phyloP scores from a whole-genome alignment of 306 rosid genomes.

The Coriaria nepalensis region DNA sequence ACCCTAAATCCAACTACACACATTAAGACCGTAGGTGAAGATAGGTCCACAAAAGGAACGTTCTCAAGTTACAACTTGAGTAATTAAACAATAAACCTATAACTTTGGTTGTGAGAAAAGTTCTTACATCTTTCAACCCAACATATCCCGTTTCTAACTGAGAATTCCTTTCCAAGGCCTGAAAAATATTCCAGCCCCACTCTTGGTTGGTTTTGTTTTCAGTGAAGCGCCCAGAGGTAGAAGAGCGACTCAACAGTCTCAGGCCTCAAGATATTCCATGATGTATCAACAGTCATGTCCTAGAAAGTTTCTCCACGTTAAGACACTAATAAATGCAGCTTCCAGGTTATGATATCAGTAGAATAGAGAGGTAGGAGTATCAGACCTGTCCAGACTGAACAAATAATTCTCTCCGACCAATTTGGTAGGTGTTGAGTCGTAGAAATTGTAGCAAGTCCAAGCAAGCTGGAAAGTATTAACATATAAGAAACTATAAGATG shows the following conservation, averaged over 20 bases:
- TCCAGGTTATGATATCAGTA: conserved; percentile 11
- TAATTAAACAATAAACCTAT: too few relatives aligned
- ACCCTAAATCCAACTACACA: too few relatives aligned
- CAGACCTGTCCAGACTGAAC: conserved; percentile 74
- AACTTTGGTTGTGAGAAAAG: too few relatives aligned
- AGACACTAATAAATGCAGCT: too few relatives aligned
- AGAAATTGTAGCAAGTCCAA: conserved; percentile 99
- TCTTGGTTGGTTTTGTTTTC: conserved; percentile 95
- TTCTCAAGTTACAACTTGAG: too few relatives aligned
- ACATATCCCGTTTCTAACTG: conserved; percentile 85
- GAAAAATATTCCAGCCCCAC: conserved; percentile 99
- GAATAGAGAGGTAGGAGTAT: conserved; percentile 14
- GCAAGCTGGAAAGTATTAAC: conserved; percentile 98
- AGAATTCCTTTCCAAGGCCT: conserved; percentile 94
- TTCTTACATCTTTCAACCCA: conserved; percentile 88
- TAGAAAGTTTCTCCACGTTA: too few relatives aligned
- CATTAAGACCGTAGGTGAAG: too few relatives aligned
- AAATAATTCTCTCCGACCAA: conserved; percentile 96
- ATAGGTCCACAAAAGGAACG: too few relatives aligned
- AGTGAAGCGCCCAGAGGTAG: conserved; percentile 89
- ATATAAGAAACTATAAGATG: too few relatives aligned
- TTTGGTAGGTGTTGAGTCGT: conserved; percentile 88
- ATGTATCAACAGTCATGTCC: conserved; percentile 95
- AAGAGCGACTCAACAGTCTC: conserved; percentile 95
- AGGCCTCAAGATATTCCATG: conserved; percentile 96